These are phyloP conservation scores for Ceratobasidium sp. DNA, from an alignment of 1,284 basidiomycete species.

Conservation along the genomic window DNA sequence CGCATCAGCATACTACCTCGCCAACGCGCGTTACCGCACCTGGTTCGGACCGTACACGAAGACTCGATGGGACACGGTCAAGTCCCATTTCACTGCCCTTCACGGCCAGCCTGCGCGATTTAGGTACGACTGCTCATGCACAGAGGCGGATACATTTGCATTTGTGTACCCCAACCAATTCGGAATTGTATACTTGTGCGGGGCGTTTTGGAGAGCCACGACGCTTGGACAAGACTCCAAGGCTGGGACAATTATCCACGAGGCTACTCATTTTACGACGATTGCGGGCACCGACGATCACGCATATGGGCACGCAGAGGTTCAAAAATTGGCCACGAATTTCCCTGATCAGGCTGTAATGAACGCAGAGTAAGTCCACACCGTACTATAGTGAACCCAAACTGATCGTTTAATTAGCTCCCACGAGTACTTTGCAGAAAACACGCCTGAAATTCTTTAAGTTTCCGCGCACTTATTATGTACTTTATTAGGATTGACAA, in stretches of 20 bases:
- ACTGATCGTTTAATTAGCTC: conserved; percentile 5
- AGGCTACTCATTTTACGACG: conserved; percentile 33
- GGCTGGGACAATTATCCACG: conserved; percentile 40
- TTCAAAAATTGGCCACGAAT: conserved; percentile 21
- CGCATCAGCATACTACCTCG: neutral
- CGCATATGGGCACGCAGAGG: conserved; percentile 35
- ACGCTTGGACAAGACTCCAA: conserved; percentile 33
- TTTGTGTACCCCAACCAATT: conserved; percentile 39
- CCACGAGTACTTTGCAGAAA: conserved; percentile 40
- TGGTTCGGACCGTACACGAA: conserved; percentile 37
- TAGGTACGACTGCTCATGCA: conserved; percentile 38
- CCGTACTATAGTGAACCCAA: neutral
- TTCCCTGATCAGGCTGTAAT: conserved; percentile 18
- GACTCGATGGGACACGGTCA: conserved; percentile 3
- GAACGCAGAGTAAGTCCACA: conserved; percentile 37
- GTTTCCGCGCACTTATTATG: neutral
- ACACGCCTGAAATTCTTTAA: conserved; percentile 20
- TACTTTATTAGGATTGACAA: neutral
- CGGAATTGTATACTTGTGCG: conserved; percentile 37
- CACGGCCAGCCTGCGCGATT: neutral
- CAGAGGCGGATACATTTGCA: conserved; percentile 24
- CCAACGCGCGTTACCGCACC: conserved; percentile 31
- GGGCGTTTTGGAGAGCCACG: conserved; percentile 29
- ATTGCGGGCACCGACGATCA: conserved; percentile 33
- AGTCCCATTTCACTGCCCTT: conserved; percentile 8